Percentiles rank a stretch among this genome's conserved stretches.
Evolutionary conservation across 768 basidiomycete genomes (phyloP).

Genomic region (Leucosporidium yakuticum): DNA sequence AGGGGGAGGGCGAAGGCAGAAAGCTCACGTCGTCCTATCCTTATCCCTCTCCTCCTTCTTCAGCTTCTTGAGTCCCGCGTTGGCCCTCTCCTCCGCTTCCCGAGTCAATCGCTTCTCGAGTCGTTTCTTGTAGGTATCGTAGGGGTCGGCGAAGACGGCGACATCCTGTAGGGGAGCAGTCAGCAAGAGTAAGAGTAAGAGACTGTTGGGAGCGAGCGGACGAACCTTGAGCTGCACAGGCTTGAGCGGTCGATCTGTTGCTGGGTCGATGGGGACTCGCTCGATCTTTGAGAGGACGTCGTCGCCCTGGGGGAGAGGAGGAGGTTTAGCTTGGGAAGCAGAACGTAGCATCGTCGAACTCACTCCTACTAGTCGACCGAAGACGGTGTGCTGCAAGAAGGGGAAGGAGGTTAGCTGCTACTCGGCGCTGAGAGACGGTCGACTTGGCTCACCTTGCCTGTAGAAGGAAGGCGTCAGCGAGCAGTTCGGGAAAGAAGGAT

Average conservation of each 20-base stretch:
- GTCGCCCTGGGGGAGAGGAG: slow-evolving; percentile 52
- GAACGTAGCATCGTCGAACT: too few relatives aligned
- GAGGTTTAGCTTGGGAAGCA: too few relatives aligned
- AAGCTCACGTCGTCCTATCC: slow-evolving; percentile 47
- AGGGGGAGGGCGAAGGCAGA: too few relatives aligned
- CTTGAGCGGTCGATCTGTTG: slow-evolving; percentile 80
- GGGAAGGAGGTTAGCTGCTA: too few relatives aligned
- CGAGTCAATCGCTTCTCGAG: slow-evolving; percentile 52
- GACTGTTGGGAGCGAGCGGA: too few relatives aligned
- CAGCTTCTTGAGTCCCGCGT: slow-evolving; percentile 17
- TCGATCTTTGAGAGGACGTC: slow-evolving; percentile 81
- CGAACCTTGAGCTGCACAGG: slow-evolving; percentile 52
- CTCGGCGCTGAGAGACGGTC: too few relatives aligned
- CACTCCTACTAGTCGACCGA: slow-evolving; percentile 84
- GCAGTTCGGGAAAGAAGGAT: neutral
- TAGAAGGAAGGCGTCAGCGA: neutral
- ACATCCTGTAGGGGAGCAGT: slow-evolving; percentile 15
- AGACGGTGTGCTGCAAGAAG: slow-evolving; percentile 50
- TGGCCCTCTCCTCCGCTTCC: slow-evolving; percentile 49
- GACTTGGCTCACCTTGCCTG: neutral
- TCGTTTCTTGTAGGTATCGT: slow-evolving; percentile 81
- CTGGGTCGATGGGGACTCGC: slow-evolving; percentile 68
- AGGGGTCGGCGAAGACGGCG: slow-evolving; percentile 59
- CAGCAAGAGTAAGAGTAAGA: too few relatives aligned
- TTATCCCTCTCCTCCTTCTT: slow-evolving; percentile 44